Evolutionary conservation across 495 filamentous ascomycete genomes (phyloP), one percentile per base, ranked within the genome.

Genomic region (Clavariopsis aquatica): DNA sequence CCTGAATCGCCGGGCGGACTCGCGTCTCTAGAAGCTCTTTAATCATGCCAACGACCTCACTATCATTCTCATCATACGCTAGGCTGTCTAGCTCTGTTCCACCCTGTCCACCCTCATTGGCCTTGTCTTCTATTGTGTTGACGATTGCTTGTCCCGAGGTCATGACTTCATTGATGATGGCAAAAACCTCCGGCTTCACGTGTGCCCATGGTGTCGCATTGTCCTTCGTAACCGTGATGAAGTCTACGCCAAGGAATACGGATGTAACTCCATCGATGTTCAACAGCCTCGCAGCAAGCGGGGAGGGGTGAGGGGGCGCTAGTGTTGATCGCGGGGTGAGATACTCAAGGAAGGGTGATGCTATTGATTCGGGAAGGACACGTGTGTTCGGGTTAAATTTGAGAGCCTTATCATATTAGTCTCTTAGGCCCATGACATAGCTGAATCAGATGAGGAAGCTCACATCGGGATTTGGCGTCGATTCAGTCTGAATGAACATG

Each of bases 11-110:
- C 1, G 94, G 94, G 43, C 94, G 81, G 70, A 98, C 96, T 53
- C 94, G 79, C 22, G 95, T 98, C 77, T 98, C 95, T 55, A 98
- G 78, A n/a, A 98, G 78, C 78, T 98, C 94, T 77, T 98, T 96
- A 76, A 98, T 96, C 94, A 97, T 97, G 58, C 90, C 86, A 27
- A 98, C 86, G 10, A 96, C 91, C 75, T 98, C 94, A 64, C 86
- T 88, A 71, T 98, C 94, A 51, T 92, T 86, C 70, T 93, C 91
- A 66, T 92, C 84, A 72, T 89, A 96, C 45, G 78, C 79, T 28
- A 96, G 79, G 47, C 85, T 91, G 70, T 95, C 89, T 29, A 75
- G 73, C 68, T 84, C 81, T 9, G 73, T 80, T 5, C 80, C 80
- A 49, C 82, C 82, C 61, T 88, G 83, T 0, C 83, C 83, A 17